Evolutionary conservation across 176 grass and related monocot genomes (phyloP), one percentile per base, ranked within the genome.

Genomic region (Tillandsia fasciculata): DNA sequence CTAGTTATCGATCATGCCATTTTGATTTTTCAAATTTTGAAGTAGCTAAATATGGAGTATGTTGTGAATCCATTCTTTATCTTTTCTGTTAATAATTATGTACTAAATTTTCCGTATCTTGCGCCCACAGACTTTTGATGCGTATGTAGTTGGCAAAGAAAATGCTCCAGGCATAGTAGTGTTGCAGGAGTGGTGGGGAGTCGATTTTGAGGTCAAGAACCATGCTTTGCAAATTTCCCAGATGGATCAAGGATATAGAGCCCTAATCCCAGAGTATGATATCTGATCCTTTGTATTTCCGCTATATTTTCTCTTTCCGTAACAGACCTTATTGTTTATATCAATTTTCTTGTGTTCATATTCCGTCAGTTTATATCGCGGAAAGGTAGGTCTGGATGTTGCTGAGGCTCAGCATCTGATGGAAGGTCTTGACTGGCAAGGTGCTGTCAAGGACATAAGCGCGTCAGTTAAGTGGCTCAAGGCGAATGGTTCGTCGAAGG

Each of bases 401-500:
- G 93, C 93, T 63, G 93, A 97, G 71, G 93, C 93, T 20, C 89
- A 90, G 1, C 93, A 87, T 74, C 75, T 97, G 73, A 90, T 92
- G 83, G 83, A 90, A 11, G 89, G 86, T 77, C 79, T 97, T 9
- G 89, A 97, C 47, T 97, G 89, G 93, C 79, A 67, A 51, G 86
- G 86, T 53, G 89, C 93, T 68, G 75, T 97, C 24, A 90, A 97
- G 79, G 93, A 97, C 74, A 92, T 92, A 64, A 70, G 79, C 10
- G 89, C 93, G 81, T 92, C 93, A 64, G 86, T 97, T 79, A 90
- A 97, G 52, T 97, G 93, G 93, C 84, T 97, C 54, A 97, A 97
- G 51, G 69, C 87, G 69, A 90, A 84, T 85, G 89, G 93, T 61
- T 97, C 89, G 52, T 47, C 89, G 50, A 97, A 97, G 89, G 93